These are phyloP conservation scores for Crithidia mellificae DNA, from an alignment of 208 protist genomes.

Conservation along the genomic window DNA sequence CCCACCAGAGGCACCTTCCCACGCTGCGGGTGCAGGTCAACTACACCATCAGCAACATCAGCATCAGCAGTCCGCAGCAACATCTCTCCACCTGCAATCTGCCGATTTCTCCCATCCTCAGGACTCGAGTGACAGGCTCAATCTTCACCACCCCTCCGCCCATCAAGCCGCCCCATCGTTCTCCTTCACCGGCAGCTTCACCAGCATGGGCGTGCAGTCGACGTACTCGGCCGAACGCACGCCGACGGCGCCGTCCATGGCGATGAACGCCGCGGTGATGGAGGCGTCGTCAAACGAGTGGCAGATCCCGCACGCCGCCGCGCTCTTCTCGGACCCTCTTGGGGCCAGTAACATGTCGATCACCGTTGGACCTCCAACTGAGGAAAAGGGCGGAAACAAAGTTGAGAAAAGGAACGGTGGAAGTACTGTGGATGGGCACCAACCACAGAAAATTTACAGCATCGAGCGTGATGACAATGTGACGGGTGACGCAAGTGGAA, in stretches of 20 bases:
- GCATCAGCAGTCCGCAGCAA: neutral
- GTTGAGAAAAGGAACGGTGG: too few relatives aligned
- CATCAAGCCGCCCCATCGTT: neutral
- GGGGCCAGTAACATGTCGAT: neutral
- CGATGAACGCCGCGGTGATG: constrained; percentile 4
- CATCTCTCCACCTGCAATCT: neutral
- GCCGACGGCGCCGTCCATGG: constrained; percentile 9
- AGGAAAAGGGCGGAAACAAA: neutral
- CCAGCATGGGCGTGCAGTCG: constrained; percentile 9
- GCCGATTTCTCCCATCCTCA: neutral
- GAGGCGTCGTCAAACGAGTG: constrained; percentile 12
- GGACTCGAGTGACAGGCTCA: neutral
- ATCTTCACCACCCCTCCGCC: neutral
- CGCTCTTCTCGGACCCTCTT: constrained; percentile 7
- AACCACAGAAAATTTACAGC: neutral
- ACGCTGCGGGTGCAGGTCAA: too few relatives aligned
- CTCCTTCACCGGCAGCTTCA: constrained; percentile 3
- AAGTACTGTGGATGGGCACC: neutral
- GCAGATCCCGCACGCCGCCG: constrained; percentile 11
- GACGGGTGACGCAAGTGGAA: too few relatives aligned
- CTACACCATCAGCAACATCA: neutral
- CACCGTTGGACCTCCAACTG: neutral
- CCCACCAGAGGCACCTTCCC: too few relatives aligned
- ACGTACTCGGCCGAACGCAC: constrained; percentile 18
- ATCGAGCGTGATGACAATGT: neutral